Base-by-base conservation (phyloP, 768 basidiomycete genomes). In the Steccherinum ochraceum region DNA sequence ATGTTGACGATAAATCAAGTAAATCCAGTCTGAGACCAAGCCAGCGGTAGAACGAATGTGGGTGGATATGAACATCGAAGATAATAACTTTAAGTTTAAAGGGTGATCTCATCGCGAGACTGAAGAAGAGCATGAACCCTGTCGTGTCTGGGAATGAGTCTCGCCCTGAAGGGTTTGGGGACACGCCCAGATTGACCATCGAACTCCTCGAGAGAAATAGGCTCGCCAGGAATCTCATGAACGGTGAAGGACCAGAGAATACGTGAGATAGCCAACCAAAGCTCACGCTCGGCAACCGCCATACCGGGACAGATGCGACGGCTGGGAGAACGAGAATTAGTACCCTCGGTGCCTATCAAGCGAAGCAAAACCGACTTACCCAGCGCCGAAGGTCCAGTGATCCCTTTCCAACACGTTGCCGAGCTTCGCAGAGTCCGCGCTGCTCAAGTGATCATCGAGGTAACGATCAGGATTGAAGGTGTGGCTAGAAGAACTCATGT, bases 351-450 rank as follows among this genome's bases (percentile, higher is more conserved):
- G 40, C 3, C 20, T n/a, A 21, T 12, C n/a, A 3, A 23, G 49
- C 18, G 16, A 42, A 20, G 12, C 19, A 20, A 24, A 23, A n/a
- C 13, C 26, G 2, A 61, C 68, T 24, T 55, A 78, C 76, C 75
- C 76, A 1, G 62, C 74, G 13, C 76, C 76, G 48, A 75, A 78
- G 59, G 69, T 68, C 76, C 76, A 78, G 50, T 78, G 73, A 52
- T 78, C 76, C 30, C 76, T 69, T 46, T 78, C 64, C 54, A 65
- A 64, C 5, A 73, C 64, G 52, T 77, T 64, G 1, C 67, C 42
- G 20, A 72, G 58, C 35, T 74, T 72, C 13, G 73, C 72, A 2
- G 74, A 76, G 49, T 76, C 74, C 1, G 71, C 69, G 18, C 67
- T 68, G 16, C 65, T 60, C 7, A 64, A 64, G 0, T 53, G 51